Evolutionary conservation across 2,329 filamentous ascomycete genomes (phyloP).

Genomic region (Metarhizium album): DNA sequence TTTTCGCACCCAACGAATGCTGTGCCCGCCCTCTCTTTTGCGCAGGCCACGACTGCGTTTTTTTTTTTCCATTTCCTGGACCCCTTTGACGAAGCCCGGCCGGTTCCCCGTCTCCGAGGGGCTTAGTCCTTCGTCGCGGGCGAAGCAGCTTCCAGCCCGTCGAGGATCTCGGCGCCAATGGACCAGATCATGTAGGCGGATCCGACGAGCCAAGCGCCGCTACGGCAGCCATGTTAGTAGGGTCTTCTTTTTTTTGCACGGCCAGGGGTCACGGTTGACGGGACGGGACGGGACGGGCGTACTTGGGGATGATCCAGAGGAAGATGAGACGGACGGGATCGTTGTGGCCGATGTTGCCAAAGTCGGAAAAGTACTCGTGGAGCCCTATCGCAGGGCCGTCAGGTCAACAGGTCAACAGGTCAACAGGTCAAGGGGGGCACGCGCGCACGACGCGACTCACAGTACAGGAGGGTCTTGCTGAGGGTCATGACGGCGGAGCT

Average conservation of each 20-base stretch:
- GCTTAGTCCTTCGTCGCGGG: slow-evolving; percentile 31
- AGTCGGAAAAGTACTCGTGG: slow-evolving; percentile 45
- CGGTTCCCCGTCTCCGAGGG: too few species aligned
- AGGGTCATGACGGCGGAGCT: slow-evolving; percentile 48
- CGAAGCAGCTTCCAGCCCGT: slow-evolving; percentile 31
- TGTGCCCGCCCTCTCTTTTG: background rate
- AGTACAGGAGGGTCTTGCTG: slow-evolving; percentile 52
- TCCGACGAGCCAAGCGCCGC: slow-evolving; percentile 44
- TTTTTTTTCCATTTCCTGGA: too few species aligned
- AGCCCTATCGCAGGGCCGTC: slow-evolving; percentile 29
- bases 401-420: too few species aligned
- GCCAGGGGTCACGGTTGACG: background rate
- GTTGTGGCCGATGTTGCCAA: slow-evolving; percentile 49
- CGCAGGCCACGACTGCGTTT: background rate
- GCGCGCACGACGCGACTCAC: slow-evolving; percentile 35
- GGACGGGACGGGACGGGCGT: slow-evolving; percentile 13
- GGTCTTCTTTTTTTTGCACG: too few species aligned
- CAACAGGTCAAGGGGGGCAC: too few species aligned
- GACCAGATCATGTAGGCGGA: slow-evolving; percentile 40
- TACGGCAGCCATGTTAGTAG: background rate
- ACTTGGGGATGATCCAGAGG: slow-evolving; percentile 51
- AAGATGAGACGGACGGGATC: slow-evolving; percentile 29
- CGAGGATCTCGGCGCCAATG: slow-evolving; percentile 38
- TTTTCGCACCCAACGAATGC: background rate
- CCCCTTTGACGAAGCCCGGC: too few species aligned